Conservation (phyloP, 768 basidiomycete genomes). For the Leccinellum albellum region DNA sequence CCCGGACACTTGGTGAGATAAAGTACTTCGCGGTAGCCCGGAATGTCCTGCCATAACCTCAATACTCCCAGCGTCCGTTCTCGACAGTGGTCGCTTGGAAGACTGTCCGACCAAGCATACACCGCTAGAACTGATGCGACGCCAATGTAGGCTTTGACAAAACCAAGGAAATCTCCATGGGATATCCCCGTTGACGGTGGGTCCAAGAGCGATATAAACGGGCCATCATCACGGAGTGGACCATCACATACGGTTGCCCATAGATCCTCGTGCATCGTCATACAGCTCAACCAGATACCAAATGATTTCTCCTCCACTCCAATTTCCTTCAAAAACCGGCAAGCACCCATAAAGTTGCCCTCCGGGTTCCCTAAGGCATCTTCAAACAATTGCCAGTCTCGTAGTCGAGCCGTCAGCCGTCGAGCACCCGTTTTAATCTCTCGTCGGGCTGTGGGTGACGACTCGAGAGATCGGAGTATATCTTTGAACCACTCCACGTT, state of each 20-base stretch:
- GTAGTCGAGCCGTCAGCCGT: slow-evolving; percentile 47
- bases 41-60: slow-evolving; percentile 36
- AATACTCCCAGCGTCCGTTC: slow-evolving; percentile 62
- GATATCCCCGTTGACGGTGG: slow-evolving; percentile 27
- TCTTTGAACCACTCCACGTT: slow-evolving; percentile 33
- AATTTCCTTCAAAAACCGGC: slow-evolving; percentile 54
- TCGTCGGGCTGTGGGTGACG: slow-evolving; percentile 33
- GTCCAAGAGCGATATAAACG: slow-evolving; percentile 40
- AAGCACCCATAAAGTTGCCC: slow-evolving; percentile 48
- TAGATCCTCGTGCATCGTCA: slow-evolving; percentile 58
- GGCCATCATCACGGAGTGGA: slow-evolving; percentile 19
- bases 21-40: slow-evolving; percentile 70
- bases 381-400: slow-evolving; percentile 58
- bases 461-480: slow-evolving; percentile 20
- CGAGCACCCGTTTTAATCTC: slow-evolving; percentile 43
- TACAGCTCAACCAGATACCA: slow-evolving; percentile 70
- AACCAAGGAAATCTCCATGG: slow-evolving; percentile 59
- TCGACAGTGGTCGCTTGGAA: slow-evolving; percentile 60
- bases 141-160: slow-evolving; percentile 65
- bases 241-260: slow-evolving; percentile 23
- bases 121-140: slow-evolving; percentile 64
- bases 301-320: slow-evolving; percentile 62
- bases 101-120: slow-evolving; percentile 77
- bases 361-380: slow-evolving; percentile 54
- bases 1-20: slow-evolving; percentile 6